phyloP scores from a whole-genome alignment of 306 rosid genomes.

The Castanea mollissima region DNA sequence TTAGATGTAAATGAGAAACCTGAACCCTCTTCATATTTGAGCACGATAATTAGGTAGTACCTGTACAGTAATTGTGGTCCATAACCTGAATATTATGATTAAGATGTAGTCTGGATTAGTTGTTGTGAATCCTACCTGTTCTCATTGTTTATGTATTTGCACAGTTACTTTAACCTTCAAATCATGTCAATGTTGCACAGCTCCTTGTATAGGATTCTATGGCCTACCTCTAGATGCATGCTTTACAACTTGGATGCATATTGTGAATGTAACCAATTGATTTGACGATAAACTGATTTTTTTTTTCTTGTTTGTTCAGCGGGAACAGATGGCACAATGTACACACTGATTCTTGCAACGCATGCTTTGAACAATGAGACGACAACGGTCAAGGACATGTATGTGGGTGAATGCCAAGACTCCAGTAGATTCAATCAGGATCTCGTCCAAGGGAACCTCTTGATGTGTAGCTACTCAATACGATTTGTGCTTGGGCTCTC shows the following conservation, averaged over 20 bases:
- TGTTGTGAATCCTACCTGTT: neutral
- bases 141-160: neutral
- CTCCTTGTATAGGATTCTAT: neutral
- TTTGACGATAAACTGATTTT: constrained; percentile 5
- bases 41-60: neutral
- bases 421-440: constrained; percentile 51
- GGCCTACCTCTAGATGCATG: constrained; percentile 8
- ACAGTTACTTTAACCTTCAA: neutral
- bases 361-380: constrained; percentile 72
- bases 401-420: constrained; percentile 92
- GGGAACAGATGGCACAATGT: constrained; percentile 53
- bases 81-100: neutral
- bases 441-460: constrained; percentile 67
- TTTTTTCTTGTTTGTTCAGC: constrained; percentile 49
- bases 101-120: neutral
- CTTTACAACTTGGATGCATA: neutral
- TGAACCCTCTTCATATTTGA: neutral
- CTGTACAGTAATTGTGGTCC: neutral
- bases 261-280: neutral
- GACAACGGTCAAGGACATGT: constrained; percentile 53
- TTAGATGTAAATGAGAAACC: neutral
- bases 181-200: neutral
- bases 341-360: constrained; percentile 62
- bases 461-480: constrained; percentile 96
- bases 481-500: constrained; percentile 91